Evolutionary conservation across 805 yeast species (phyloP), one percentile per base, ranked within the genome.

Genomic region (Lipomyces oligophaga): DNA sequence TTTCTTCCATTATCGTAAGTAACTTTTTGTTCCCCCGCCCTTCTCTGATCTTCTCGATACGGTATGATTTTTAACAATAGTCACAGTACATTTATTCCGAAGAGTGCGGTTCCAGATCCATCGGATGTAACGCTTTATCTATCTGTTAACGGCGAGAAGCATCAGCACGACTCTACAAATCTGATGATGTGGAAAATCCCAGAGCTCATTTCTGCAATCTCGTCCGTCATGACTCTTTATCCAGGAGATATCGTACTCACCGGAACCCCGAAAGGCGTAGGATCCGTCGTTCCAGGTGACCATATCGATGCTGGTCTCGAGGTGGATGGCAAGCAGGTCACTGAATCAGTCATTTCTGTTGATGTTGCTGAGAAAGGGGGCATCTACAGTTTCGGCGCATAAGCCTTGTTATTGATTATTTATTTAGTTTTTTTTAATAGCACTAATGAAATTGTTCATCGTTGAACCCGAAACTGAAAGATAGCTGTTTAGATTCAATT

Each of bases 231-330:
- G 90, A 86, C 97, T 3, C 71, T 93, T 47, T 80, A 89, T 59
- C 81, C 85, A 43, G 96, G 96, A 25, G 98, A 93, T 62, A 74
- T 93, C 53, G 80, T 93, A 48, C 72, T 93, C 41, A 93, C 98
- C 1, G 98, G 98, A 15, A 93, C 98, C 1, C 98, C 98, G 37
- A 86, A 88, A 65, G 98, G 98, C 15, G 98, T 93, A n/a, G 96
- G 97, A 6, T 69, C 75, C 21, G 68, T 89, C 27, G 65, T 65
- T 4, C 85, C 95, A 0, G 97, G 97, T 7, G 97, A 93, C 63
- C 61, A 64, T 21, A 70, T 93, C 22, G 72, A 73, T 37, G 95
- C 94, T 5, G 75, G 77, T 54, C 66, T 87, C 52, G 67, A 64
- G 24, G 75, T 73, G 26, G 76, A 76, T 27, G 90, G 80, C 8